These are phyloP conservation scores for Talaromyces trachyspermus DNA, from an alignment of 495 filamentous ascomycete species.

Conservation along the genomic window DNA sequence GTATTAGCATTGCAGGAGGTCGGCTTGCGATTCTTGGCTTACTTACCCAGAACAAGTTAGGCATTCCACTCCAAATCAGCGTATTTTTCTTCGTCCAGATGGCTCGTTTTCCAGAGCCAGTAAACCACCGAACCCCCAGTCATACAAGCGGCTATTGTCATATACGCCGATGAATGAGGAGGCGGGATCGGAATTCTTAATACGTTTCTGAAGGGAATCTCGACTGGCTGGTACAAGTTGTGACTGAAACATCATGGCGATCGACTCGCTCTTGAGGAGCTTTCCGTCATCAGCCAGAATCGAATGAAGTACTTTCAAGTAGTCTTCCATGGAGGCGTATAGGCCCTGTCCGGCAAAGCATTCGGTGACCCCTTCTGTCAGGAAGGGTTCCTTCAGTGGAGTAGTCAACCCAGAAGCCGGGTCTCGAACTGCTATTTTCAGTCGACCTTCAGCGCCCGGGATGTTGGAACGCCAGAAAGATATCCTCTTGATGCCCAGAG, in stretches of 20 bases:
- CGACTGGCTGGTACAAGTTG: neutral
- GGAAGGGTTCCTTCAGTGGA: neutral
- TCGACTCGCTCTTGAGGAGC: neutral
- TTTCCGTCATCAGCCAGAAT: neutral
- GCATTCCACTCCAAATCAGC: neutral
- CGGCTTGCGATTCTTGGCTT: neutral
- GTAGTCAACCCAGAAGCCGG: neutral
- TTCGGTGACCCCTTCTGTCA: neutral
- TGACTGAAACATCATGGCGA: neutral
- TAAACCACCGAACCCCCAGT: neutral
- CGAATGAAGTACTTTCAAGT: neutral
- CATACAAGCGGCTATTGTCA: neutral
- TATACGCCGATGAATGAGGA: neutral
- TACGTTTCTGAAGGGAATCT: neutral
- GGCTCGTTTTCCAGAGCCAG: neutral
- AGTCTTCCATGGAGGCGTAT: neutral
- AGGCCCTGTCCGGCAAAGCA: neutral
- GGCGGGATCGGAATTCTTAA: neutral
- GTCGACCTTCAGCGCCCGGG: neutral
- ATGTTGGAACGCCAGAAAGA: neutral
- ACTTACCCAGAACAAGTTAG: neutral
- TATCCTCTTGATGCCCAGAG: constrained; percentile 25
- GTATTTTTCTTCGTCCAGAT: neutral
- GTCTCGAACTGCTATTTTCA: neutral
- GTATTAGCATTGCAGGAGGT: neutral